A percentile compares a stretch with the other conserved stretches of the same genome.
These are phyloP conservation scores for Myrmaecium sp. DNA, from an alignment of 2,329 filamentous ascomycete species.

Conservation along the genomic window DNA sequence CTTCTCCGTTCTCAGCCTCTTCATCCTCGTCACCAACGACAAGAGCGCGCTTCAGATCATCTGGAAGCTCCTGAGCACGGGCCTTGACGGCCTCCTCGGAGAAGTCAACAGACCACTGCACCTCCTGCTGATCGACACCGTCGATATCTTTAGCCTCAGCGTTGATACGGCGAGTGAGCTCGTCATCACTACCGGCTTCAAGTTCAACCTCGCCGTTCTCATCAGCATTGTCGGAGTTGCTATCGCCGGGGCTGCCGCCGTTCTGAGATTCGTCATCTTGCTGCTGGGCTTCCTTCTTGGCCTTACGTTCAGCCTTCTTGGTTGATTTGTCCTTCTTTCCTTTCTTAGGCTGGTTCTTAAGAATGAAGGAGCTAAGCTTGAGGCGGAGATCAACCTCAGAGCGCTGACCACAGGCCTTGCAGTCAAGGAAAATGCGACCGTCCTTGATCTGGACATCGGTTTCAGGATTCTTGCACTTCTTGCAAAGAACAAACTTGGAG, in stretches of 20 bases:
- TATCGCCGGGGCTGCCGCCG: slow-evolving; percentile 47
- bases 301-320: slow-evolving; percentile 74
- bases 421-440: slow-evolving; percentile 79
- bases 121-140: slow-evolving; percentile 55
- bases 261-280: slow-evolving; percentile 39
- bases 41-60: slow-evolving; percentile 84
- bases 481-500: slow-evolving; percentile 96
- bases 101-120: slow-evolving; percentile 93
- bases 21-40: slow-evolving; percentile 62
- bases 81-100: slow-evolving; percentile 90
- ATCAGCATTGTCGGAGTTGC: slow-evolving; percentile 45
- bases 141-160: slow-evolving; percentile 57
- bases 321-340: slow-evolving; percentile 93
- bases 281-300: slow-evolving; percentile 54
- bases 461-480: slow-evolving; percentile 99
- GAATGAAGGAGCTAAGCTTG: slow-evolving; percentile 92
- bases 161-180: slow-evolving; percentile 63
- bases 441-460: slow-evolving; percentile 94
- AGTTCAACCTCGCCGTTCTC: slow-evolving; percentile 49
- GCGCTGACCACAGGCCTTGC: slow-evolving; percentile 95
- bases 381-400: slow-evolving; percentile 80
- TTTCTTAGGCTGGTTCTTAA: slow-evolving; percentile 90
- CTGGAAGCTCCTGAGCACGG: slow-evolving; percentile 82
- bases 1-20: slow-evolving; percentile 63
- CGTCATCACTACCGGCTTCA: slow-evolving; percentile 75